Percentiles rank a stretch among this genome's conserved stretches.
These are phyloP conservation scores for Lodderomyces margitis DNA, from an alignment of 1,139 yeast species.

Conservation along the genomic window DNA sequence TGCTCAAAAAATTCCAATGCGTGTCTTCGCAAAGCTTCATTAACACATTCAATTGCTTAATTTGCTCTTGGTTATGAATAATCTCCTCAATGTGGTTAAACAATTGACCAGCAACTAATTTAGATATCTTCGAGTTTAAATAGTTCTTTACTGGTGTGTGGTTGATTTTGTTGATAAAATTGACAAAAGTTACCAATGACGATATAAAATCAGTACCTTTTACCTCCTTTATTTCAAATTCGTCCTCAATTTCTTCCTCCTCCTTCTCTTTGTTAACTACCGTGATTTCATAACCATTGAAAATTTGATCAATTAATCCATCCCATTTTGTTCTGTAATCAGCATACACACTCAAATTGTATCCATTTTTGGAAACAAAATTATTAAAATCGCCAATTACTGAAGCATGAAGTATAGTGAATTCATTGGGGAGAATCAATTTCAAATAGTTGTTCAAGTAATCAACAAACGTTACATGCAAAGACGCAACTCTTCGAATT, in stretches of 20 bases:
- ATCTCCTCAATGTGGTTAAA: slow-evolving; percentile 30
- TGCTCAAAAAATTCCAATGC: slow-evolving; percentile 31
- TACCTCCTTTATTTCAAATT: neutral
- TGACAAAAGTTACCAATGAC: slow-evolving; percentile 22
- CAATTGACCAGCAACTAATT: slow-evolving; percentile 27
- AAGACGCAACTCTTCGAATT: slow-evolving; percentile 9
- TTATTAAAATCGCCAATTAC: slow-evolving; percentile 15
- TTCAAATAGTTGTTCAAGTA: slow-evolving; percentile 22
- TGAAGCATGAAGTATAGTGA: slow-evolving; percentile 17
- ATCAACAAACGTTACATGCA: slow-evolving; percentile 11
- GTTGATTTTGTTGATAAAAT: slow-evolving; percentile 29
- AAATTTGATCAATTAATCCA: slow-evolving; percentile 12
- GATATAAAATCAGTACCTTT: slow-evolving; percentile 1
- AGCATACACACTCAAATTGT: slow-evolving; percentile 10
- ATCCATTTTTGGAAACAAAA: slow-evolving; percentile 15
- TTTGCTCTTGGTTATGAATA: slow-evolving; percentile 19
- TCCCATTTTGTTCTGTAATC: slow-evolving; percentile 15
- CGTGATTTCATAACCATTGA: neutral
- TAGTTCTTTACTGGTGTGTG: slow-evolving; percentile 25
- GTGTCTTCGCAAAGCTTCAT: slow-evolving; percentile 21
- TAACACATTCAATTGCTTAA: slow-evolving; percentile 24
- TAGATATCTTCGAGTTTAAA: slow-evolving; percentile 31
- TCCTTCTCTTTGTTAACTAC: neutral
- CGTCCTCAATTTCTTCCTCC: neutral
- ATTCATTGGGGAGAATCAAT: slow-evolving; percentile 21